phyloP scores from a whole-genome alignment of 306 rosid species.

The Betula pendula region DNA sequence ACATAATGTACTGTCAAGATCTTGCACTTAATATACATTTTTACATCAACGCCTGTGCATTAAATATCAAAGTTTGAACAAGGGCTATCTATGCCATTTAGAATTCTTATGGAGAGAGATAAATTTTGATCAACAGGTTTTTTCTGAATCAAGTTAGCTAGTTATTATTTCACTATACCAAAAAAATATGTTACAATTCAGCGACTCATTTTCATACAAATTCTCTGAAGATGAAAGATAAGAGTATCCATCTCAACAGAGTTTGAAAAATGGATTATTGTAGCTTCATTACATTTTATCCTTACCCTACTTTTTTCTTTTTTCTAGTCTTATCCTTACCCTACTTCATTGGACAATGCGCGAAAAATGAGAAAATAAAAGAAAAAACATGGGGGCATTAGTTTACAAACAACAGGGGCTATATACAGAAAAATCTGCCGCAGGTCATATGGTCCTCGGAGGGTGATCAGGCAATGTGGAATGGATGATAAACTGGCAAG shows the following conservation, averaged over 20 bases:
- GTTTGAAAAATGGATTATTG: slow-evolving; percentile 33
- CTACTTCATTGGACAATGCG: slow-evolving; percentile 32
- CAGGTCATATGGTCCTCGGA: slow-evolving; percentile 7
- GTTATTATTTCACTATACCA: slow-evolving; percentile 9
- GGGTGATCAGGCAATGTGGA: slow-evolving; percentile 5
- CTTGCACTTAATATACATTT: background rate
- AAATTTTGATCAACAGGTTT: background rate
- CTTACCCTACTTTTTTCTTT: slow-evolving; percentile 4
- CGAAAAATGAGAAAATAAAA: background rate
- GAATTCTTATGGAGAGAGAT: background rate
- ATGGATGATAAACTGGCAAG: slow-evolving; percentile 7
- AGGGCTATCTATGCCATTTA: background rate
- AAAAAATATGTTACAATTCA: slow-evolving; percentile 16
- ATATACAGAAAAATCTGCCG: slow-evolving; percentile 36
- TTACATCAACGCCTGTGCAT: background rate
- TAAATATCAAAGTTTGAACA: background rate
- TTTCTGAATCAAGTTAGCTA: background rate
- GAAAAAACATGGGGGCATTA: background rate
- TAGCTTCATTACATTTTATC: slow-evolving; percentile 34
- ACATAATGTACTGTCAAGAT: background rate
- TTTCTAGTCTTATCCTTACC: slow-evolving; percentile 20
- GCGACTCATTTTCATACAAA: slow-evolving; percentile 30
- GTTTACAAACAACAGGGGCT: slow-evolving; percentile 21
- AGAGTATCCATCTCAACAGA: slow-evolving; percentile 22
- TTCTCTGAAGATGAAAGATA: slow-evolving; percentile 8